Evolutionary conservation across 2,329 filamentous ascomycete genomes (phyloP).

Genomic region (Neophaeococcomyces mojaviensis): DNA sequence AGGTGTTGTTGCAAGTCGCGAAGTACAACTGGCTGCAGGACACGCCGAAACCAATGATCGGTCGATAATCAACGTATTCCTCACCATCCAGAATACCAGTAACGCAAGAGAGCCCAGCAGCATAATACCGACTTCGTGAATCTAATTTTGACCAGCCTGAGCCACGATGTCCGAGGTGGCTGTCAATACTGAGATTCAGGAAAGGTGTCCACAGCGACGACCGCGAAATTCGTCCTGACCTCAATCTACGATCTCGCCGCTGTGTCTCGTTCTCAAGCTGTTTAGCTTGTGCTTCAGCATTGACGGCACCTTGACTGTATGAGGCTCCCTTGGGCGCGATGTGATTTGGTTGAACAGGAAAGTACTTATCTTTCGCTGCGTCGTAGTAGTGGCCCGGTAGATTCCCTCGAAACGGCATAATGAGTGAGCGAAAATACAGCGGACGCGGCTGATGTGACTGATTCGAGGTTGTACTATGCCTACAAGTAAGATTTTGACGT

Average conservation of each 20-base stretch:
- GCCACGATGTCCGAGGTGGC: not conserved
- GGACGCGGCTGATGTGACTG: not conserved
- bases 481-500: not conserved
- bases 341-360: conserved; percentile 53
- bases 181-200: not conserved
- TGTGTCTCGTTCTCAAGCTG: not conserved
- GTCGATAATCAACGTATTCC: no score
- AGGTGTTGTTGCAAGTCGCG: no score
- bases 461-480: no score
- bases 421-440: no score
- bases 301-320: conserved; percentile 1
- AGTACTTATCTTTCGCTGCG: conserved; percentile 55
- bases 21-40: not conserved
- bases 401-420: not conserved
- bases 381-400: conserved; percentile 7
- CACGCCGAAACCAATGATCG: conserved; percentile 1
- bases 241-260: not conserved
- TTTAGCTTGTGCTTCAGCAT: not conserved
- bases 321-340: conserved; percentile 31
- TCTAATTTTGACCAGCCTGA: not conserved
- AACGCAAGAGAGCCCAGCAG: no score
- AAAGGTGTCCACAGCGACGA: not conserved
- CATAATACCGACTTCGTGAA: no score
- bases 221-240: not conserved
- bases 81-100: no score